Conservation (phyloP, 202 grass and related monocot species). For the Schoenoplectus tabernaemontani region DNA sequence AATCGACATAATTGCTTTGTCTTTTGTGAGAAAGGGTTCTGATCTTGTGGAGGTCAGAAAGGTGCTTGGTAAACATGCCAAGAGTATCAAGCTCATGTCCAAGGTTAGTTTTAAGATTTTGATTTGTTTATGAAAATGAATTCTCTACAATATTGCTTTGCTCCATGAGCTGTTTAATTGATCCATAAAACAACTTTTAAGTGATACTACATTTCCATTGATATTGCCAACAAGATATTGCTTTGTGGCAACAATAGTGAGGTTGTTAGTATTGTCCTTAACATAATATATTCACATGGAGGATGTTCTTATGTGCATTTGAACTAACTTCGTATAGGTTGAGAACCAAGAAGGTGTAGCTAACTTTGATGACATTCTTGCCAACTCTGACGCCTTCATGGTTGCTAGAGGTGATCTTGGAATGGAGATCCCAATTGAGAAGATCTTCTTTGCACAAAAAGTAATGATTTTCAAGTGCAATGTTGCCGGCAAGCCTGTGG, state of each 20-base stretch:
- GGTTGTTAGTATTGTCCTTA: neutral
- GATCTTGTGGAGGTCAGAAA: slow-evolving; percentile 62
- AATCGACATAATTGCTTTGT: slow-evolving; percentile 82
- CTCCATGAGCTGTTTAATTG: no score
- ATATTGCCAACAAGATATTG: no score
- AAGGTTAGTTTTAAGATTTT: slow-evolving; percentile 40
- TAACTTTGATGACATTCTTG: slow-evolving; percentile 87
- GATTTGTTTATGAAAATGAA: neutral
- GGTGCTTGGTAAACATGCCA: slow-evolving; percentile 61
- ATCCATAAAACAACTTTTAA: neutral
- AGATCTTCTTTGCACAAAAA: slow-evolving; percentile 85
- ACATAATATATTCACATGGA: neutral
- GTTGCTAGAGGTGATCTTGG: slow-evolving; percentile 75
- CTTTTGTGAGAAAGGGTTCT: slow-evolving; percentile 76
- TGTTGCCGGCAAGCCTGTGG: slow-evolving; percentile 70
- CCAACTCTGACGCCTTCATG: slow-evolving; percentile 83
- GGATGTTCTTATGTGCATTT: neutral
- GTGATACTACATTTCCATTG: neutral
- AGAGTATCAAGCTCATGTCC: slow-evolving; percentile 70
- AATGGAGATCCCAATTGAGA: slow-evolving; percentile 90
- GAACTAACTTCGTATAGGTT: slow-evolving; percentile 30
- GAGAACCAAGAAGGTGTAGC: slow-evolving; percentile 89
- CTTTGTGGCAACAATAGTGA: no score
- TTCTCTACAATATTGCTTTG: neutral
- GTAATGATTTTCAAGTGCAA: slow-evolving; percentile 94